Evolutionary conservation across 108 stramenopile genomes (phyloP), one percentile per base, ranked within the genome.

Genomic region (Cyclostephanos tholiformis): DNA sequence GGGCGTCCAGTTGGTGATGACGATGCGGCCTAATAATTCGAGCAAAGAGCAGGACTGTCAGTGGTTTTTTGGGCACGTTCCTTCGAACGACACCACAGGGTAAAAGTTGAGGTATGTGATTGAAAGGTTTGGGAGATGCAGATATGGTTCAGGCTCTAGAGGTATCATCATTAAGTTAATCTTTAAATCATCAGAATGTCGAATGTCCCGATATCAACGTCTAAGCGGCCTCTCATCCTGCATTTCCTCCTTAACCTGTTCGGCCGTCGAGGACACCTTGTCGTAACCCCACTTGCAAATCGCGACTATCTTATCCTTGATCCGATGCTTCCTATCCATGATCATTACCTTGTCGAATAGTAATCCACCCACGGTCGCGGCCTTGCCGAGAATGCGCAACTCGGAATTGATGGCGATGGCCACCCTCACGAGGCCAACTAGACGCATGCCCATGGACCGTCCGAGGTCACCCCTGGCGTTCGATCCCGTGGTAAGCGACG

Each of bases 261-360:
- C 55, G 8, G 78, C 78, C 43, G 71, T 72, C 23, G 43, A 72
- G 1, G 77, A 76, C 16, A 81, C 83, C 77, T 80, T 81, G 35
- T 87, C 86, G 59, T 88, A 91, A 0, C 55, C 76, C 74, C 72
- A 83, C 39, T 65, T 84, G 49, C 77, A 81, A 14, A 80, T 48
- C 13, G 73, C 61, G 58, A 86, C 82, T 72, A 94, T 82, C 50
- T 84, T 80, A 72, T 92, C 88, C 56, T 86, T 86, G 50, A 95
- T 80, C 17, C 80, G 53, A 63, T 95, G 94, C 73, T 95, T 87
- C 44, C 94, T 87, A 85, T 95, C 94, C 82, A 95, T 69, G 52
- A 95, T 89, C 84, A 95, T 74, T 0, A 90, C 36, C 72, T 86
- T 87, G 75, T 95, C 94, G 50, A 95, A 72, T 55, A 95, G 70